A percentile compares a stretch with the other conserved stretches of the same genome.
These are phyloP conservation scores for Colletotrichum spinosum DNA, from an alignment of 2,329 filamentous ascomycete species.

Conservation along the genomic window DNA sequence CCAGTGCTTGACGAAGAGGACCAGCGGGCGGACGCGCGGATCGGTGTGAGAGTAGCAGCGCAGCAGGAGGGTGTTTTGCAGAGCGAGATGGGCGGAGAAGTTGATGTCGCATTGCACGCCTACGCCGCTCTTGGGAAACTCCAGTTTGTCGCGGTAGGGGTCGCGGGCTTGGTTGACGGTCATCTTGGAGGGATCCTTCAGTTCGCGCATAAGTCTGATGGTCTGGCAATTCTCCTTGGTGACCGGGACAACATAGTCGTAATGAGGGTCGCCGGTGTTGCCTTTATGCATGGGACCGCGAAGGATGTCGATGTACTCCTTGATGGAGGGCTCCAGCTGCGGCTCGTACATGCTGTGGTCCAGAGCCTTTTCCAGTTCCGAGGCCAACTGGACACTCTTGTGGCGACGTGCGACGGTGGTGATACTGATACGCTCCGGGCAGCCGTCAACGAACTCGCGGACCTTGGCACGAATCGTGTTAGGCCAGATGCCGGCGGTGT, in stretches of 20 bases:
- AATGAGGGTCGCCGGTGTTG: constrained; percentile 35
- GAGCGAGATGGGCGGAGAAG: constrained; percentile 84
- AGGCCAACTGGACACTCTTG: constrained; percentile 66
- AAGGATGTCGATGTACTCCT: constrained; percentile 64
- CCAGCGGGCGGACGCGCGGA: constrained; percentile 78
- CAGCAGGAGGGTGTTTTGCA: constrained; percentile 86
- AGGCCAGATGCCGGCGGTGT: constrained; percentile 64
- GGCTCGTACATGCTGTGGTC: constrained; percentile 59
- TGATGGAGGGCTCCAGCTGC: constrained; percentile 50
- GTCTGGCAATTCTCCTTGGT: constrained; percentile 46
- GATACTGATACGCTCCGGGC: constrained; percentile 46
- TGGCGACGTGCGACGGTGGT: constrained; percentile 60
- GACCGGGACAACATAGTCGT: constrained; percentile 53
- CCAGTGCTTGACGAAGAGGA: constrained; percentile 92
- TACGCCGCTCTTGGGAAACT: constrained; percentile 80
- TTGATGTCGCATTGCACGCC: constrained; percentile 95
- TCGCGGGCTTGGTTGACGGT: constrained; percentile 64
- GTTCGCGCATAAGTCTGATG: constrained; percentile 55
- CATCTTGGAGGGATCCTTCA: constrained; percentile 64
- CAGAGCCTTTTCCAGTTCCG: constrained; percentile 66
- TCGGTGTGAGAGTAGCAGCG: constrained; percentile 87
- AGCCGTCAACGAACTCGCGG: constrained; percentile 28
- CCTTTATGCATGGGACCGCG: constrained; percentile 49
- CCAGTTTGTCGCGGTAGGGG: constrained; percentile 70
- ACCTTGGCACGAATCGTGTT: constrained; percentile 53